Conservation (phyloP, 1,284 basidiomycete genomes). For the Melampsora larici-populina region DNA sequence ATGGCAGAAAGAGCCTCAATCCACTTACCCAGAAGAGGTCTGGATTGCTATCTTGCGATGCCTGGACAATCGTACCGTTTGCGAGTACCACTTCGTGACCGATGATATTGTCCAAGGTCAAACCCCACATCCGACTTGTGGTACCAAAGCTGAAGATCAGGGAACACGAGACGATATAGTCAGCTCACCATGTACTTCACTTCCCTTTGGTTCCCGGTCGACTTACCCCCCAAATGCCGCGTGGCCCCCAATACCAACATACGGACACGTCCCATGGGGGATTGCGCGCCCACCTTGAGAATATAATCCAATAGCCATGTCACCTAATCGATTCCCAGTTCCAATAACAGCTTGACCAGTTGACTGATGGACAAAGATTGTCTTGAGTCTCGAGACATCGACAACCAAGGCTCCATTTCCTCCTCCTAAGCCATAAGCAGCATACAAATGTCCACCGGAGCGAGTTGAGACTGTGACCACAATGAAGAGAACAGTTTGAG, state of each 20-base stretch:
- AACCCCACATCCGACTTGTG: constrained; percentile 52
- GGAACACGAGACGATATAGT: neutral
- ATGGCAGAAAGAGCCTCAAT: too few relatives aligned
- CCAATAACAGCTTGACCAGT: constrained; percentile 49
- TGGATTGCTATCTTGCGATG: too few relatives aligned
- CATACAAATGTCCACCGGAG: constrained; percentile 35
- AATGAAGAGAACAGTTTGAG: neutral
- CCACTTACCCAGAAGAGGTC: too few relatives aligned
- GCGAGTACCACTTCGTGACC: constrained; percentile 53
- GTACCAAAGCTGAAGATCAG: constrained; percentile 46
- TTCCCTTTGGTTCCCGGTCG: neutral
- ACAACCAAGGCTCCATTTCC: constrained; percentile 20
- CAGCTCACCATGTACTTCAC: neutral
- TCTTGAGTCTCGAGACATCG: constrained; percentile 13
- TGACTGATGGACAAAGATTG: neutral
- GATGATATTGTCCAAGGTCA: constrained; percentile 51
- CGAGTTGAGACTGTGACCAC: constrained; percentile 15
- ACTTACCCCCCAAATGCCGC: constrained; percentile 49
- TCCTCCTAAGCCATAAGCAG: constrained; percentile 26
- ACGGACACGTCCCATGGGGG: constrained; percentile 53
- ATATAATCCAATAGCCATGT: constrained; percentile 52
- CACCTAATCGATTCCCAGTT: constrained; percentile 52
- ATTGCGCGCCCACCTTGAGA: constrained; percentile 50
- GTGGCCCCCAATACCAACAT: constrained; percentile 54
- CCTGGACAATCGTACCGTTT: too few relatives aligned